A percentile compares a stretch with the other conserved stretches of the same genome.
Conservation (phyloP, 257 asterid species). For the Fraxinus cuspidata region DNA sequence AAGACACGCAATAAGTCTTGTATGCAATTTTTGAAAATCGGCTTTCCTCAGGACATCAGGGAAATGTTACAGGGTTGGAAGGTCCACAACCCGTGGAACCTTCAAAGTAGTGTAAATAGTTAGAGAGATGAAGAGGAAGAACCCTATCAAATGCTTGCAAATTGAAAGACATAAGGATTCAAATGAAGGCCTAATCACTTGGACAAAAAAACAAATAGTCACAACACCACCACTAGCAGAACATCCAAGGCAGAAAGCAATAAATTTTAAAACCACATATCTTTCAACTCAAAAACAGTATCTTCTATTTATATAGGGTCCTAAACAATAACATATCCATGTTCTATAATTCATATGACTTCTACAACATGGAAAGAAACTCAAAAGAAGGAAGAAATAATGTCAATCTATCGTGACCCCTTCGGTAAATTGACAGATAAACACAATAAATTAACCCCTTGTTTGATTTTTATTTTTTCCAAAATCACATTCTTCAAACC, state of each 20-base stretch:
- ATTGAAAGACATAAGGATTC: slow-evolving; percentile 5
- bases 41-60: slow-evolving; percentile 70
- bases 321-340: not conserved
- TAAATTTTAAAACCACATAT: slow-evolving; percentile 4
- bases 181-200: not conserved
- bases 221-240: slow-evolving; percentile 17
- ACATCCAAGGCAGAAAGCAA: slow-evolving; percentile 9
- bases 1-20: slow-evolving; percentile 64
- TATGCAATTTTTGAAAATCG: slow-evolving; percentile 67
- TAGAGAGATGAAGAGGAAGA: slow-evolving; percentile 84
- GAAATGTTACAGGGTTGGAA: slow-evolving; percentile 55
- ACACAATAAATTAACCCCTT: no score
- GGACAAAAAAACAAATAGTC: not conserved
- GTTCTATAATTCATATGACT: not conserved
- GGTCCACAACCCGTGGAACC: slow-evolving; percentile 74
- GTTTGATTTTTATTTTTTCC: no score
- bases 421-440: no score
- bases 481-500: no score
- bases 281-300: slow-evolving; percentile 1
- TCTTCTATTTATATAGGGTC: not conserved
- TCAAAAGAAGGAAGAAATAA: no score
- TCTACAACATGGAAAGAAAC: no score
- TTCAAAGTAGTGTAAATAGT: slow-evolving; percentile 86
- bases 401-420: no score
- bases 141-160: slow-evolving; percentile 96